Conservation (phyloP, 2,329 filamentous ascomycete genomes). For the Mycosphaerella sp. region DNA sequence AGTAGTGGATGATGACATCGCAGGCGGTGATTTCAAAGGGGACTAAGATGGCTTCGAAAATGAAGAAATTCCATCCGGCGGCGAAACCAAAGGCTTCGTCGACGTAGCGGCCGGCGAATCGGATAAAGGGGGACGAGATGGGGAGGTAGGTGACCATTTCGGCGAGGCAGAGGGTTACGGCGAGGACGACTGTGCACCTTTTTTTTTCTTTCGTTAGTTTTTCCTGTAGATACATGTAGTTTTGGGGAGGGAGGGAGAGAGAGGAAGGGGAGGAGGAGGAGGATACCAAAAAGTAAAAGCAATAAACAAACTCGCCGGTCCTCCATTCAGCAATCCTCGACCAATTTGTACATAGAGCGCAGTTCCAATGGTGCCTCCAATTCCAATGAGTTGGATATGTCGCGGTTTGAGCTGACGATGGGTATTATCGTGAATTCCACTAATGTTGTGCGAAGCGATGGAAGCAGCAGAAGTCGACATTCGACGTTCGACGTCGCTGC, state of each 20-base stretch:
- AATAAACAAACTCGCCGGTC: slow-evolving; percentile 42
- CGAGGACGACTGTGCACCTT: slow-evolving; percentile 22
- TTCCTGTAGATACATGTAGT: background rate
- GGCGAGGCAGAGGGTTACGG: slow-evolving; percentile 45
- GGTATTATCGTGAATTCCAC: slow-evolving; percentile 31
- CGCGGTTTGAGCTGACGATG: slow-evolving; percentile 41
- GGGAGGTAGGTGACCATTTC: slow-evolving; percentile 74
- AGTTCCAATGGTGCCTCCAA: slow-evolving; percentile 42
- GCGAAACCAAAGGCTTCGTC: slow-evolving; percentile 60
- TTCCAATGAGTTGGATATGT: slow-evolving; percentile 44
- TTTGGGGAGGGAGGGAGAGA: too few species aligned
- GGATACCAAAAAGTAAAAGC: slow-evolving; percentile 40
- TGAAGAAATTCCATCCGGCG: slow-evolving; percentile 30
- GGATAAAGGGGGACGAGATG: slow-evolving; percentile 71
- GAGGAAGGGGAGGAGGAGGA: background rate
- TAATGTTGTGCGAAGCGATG: slow-evolving; percentile 7
- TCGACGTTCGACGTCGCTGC: too few species aligned
- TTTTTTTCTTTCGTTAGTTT: background rate
- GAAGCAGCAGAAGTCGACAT: too few species aligned
- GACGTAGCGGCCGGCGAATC: slow-evolving; percentile 67
- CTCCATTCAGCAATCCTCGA: slow-evolving; percentile 41
- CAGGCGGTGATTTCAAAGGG: slow-evolving; percentile 43
- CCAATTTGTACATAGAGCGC: slow-evolving; percentile 45
- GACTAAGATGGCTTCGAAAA: slow-evolving; percentile 27
- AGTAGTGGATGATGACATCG: slow-evolving; percentile 57